phyloP scores from a whole-genome alignment of 1,139 yeast genomes.

The Yamadazyma blattariae region DNA sequence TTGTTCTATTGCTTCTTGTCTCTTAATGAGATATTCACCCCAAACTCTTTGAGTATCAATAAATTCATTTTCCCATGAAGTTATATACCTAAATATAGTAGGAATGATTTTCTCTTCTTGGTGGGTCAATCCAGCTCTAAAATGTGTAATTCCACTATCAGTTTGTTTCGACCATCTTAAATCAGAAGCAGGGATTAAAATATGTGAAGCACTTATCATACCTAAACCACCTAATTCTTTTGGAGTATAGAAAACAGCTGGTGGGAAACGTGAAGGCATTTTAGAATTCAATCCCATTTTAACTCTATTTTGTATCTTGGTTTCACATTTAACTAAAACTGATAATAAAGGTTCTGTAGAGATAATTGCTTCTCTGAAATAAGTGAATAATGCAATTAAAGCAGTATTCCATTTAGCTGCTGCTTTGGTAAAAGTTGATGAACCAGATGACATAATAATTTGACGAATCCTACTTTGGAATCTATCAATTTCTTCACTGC shows the following conservation, averaged over 20 bases:
- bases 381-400: slow-evolving; percentile 78
- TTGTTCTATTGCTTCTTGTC: slow-evolving; percentile 84
- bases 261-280: slow-evolving; percentile 98
- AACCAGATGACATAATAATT: slow-evolving; percentile 91
- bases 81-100: slow-evolving; percentile 85
- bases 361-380: slow-evolving; percentile 90
- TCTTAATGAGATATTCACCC: slow-evolving; percentile 92
- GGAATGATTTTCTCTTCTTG: slow-evolving; percentile 83
- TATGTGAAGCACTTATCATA: slow-evolving; percentile 96
- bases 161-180: slow-evolving; percentile 90
- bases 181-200: slow-evolving; percentile 91
- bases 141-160: slow-evolving; percentile 91
- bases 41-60: slow-evolving; percentile 93
- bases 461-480: slow-evolving; percentile 87
- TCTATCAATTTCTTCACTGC: slow-evolving; percentile 72
- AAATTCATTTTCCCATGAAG: slow-evolving; percentile 97
- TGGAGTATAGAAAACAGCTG: slow-evolving; percentile 97
- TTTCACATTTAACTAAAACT: slow-evolving; percentile 84
- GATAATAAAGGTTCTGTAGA: slow-evolving; percentile 79
- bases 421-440: slow-evolving; percentile 91
- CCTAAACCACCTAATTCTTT: slow-evolving; percentile 97
- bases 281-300: slow-evolving; percentile 94
- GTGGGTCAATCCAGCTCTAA: slow-evolving; percentile 90
- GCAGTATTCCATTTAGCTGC: slow-evolving; percentile 98
- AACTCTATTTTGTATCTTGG: slow-evolving; percentile 90